Conservation (phyloP, 208 protist genomes). For the Leishmania amazonensis region DNA sequence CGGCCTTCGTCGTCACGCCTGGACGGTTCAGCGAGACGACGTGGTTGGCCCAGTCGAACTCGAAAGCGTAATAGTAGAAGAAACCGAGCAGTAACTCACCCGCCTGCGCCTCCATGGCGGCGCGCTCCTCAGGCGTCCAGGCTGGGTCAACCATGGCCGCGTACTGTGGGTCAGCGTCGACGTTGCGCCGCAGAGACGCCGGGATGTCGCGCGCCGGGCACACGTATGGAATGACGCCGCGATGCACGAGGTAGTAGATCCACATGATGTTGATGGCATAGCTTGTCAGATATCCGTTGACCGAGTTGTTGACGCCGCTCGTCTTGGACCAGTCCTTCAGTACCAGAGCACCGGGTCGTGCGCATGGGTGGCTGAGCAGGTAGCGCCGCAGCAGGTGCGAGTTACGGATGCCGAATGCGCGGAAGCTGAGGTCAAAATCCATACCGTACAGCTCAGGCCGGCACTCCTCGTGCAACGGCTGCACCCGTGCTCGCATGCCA, state of each 20-base stretch:
- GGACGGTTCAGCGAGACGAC: constrained; percentile 87
- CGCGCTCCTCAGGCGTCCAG: constrained; percentile 31
- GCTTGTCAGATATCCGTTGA: constrained; percentile 89
- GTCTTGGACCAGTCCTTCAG: constrained; percentile 93
- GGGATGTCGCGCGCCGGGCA: constrained; percentile 74
- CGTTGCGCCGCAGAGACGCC: constrained; percentile 46
- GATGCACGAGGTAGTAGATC: constrained; percentile 92
- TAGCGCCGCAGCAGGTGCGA: constrained; percentile 82
- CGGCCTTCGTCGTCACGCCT: constrained; percentile 78
- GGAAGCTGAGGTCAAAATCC: constrained; percentile 91
- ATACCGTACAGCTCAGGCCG: constrained; percentile 84
- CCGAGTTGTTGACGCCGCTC: constrained; percentile 89
- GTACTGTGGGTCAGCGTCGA: constrained; percentile 51
- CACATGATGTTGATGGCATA: constrained; percentile 93
- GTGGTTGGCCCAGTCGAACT: constrained; percentile 88
- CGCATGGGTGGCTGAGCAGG: constrained; percentile 79
- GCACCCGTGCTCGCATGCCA: constrained; percentile 57
- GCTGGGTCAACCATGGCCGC: constrained; percentile 55
- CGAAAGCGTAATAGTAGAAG: constrained; percentile 89
- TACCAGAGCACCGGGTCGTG: constrained; percentile 80
- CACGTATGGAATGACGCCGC: constrained; percentile 71
- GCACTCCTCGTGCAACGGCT: constrained; percentile 85
- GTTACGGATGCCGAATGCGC: constrained; percentile 91
- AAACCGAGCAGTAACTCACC: constrained; percentile 89
- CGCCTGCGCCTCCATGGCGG: constrained; percentile 43